Evolutionary conservation across 2,329 filamentous ascomycete genomes (phyloP), one percentile per base, ranked within the genome.

Genomic region (Pseudogymnoascus sp.): DNA sequence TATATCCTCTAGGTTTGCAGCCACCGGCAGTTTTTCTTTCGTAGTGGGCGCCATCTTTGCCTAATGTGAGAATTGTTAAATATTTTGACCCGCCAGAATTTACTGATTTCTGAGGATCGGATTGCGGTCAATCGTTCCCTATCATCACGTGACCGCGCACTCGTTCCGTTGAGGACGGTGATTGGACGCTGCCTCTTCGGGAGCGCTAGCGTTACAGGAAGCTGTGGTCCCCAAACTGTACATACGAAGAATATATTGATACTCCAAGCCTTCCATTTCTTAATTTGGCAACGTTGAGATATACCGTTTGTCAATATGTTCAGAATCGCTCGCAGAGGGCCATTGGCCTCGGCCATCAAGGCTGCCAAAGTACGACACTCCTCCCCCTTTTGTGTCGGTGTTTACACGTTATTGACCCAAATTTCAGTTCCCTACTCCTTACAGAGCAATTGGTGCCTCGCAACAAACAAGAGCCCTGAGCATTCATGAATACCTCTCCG

Each of bases 401-500:
- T 60, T 65, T 65, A 67, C 71, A 67, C 63, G 68, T 60, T 69
- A 61, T 70, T 64, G 65, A 67, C 65, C 59, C n/a, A 68, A 75
- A 71, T 72, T 72, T 62, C 70, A 78, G 72, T 69, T 76, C 69
- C 74, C 78, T 60, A 77, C 80, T 67, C 74, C 78, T 66, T 73
- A 80, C 72, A 82, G 82, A 78, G 76, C 83, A 68, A 80, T 89
- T 79, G 83, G 86, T 72, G 76, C 83, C 72, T 83, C 79, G 70
- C 84, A 81, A 73, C 88, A 94, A 78, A 92, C 97, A 78, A 86
- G 94, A 81, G 87, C 89, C 74, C 85, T 99, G 74, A 94, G 91
- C 74, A 96, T 99, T 74, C 94, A 99, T 83, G 94, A 99, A 82
- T 97, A 97, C 81, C 88, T 93, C 73, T 97, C 94, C 71, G 91